These are phyloP conservation scores for Pichia nakasei DNA, from an alignment of 805 yeast species.

Conservation along the genomic window DNA sequence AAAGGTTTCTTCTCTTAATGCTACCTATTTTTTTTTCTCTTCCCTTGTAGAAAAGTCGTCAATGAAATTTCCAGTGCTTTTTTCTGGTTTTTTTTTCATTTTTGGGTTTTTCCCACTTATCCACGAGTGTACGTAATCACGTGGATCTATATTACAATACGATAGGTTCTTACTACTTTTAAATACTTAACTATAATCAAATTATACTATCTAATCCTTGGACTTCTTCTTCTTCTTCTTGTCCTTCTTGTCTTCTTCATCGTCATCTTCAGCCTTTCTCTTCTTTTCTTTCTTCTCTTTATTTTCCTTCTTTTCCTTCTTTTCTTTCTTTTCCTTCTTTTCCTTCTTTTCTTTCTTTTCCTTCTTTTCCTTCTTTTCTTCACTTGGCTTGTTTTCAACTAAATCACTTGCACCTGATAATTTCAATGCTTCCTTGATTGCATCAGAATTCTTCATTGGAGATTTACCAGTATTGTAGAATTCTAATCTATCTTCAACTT, in stretches of 20 bases:
- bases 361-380: slow-evolving; percentile 40
- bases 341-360: slow-evolving; percentile 18
- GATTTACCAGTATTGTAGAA: slow-evolving; percentile 95
- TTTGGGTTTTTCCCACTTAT: too few relatives aligned
- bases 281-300: slow-evolving; percentile 10
- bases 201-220: slow-evolving; percentile 18
- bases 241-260: slow-evolving; percentile 4
- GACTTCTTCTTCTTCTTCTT: slow-evolving; percentile 11
- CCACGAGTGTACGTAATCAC: too few relatives aligned
- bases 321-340: slow-evolving; percentile 3
- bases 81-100: too few relatives aligned
- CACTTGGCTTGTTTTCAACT: slow-evolving; percentile 29
- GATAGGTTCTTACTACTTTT: too few relatives aligned
- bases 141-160: too few relatives aligned
- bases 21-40: too few relatives aligned
- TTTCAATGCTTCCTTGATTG: slow-evolving; percentile 84
- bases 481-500: slow-evolving; percentile 94
- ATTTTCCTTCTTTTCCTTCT: slow-evolving; percentile 5
- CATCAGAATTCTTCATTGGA: slow-evolving; percentile 93
- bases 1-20: too few relatives aligned
- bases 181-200: too few relatives aligned
- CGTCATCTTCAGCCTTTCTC: too few relatives aligned
- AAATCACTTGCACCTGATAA: slow-evolving; percentile 36
- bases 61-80: too few relatives aligned
- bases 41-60: too few relatives aligned